phyloP scores from a whole-genome alignment of 495 filamentous ascomycete genomes.

The Xanthoparmelia taractica region DNA sequence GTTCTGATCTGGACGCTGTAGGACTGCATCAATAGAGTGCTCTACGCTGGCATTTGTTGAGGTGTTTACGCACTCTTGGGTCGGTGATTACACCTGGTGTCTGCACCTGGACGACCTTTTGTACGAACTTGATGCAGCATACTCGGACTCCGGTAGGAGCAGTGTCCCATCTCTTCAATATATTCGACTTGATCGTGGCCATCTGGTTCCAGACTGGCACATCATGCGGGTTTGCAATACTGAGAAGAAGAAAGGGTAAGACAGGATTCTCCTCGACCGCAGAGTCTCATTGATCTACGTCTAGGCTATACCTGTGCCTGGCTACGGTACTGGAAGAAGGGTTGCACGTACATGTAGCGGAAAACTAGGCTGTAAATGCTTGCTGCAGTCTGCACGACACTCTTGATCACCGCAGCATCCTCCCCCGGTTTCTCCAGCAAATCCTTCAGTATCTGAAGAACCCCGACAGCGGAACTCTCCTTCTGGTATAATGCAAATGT shows the following conservation, averaged over 20 bases:
- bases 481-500: constrained; percentile 64
- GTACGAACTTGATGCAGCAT: constrained; percentile 94
- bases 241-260: constrained; percentile 40
- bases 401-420: constrained; percentile 70
- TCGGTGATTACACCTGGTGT: constrained; percentile 76
- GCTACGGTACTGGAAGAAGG: not conserved
- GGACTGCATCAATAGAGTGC: constrained; percentile 28
- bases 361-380: constrained; percentile 88
- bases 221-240: constrained; percentile 76
- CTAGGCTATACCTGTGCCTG: constrained; percentile 1
- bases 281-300: constrained; percentile 4
- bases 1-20: constrained; percentile 69
- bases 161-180: constrained; percentile 80
- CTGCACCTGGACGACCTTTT: constrained; percentile 86
- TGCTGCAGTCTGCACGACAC: constrained; percentile 73
- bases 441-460: constrained; percentile 65
- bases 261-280: constrained; percentile 2
- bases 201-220: constrained; percentile 78
- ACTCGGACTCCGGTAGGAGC: constrained; percentile 69
- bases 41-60: constrained; percentile 4
- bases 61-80: constrained; percentile 60
- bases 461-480: constrained; percentile 60
- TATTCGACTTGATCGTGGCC: constrained; percentile 77
- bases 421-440: constrained; percentile 65
- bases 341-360: constrained; percentile 80